phyloP scores from a whole-genome alignment of 2,329 filamentous ascomycete genomes.

The Aspergillus thermomutatus region DNA sequence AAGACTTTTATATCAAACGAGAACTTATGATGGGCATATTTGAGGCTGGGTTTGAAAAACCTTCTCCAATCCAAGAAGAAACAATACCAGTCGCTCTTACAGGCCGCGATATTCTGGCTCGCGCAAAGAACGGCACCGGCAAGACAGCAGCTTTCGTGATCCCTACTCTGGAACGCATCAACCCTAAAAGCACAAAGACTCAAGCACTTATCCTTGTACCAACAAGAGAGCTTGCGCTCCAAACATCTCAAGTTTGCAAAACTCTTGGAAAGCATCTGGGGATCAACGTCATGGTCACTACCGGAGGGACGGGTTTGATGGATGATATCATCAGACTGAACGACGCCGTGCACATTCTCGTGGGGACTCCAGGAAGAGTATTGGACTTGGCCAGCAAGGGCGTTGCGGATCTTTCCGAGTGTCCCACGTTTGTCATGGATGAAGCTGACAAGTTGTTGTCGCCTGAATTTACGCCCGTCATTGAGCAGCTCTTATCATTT shows the following conservation, averaged over 20 bases:
- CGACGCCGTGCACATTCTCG: conserved; percentile 94
- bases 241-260: conserved; percentile 99
- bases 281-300: conserved; percentile 99
- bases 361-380: conserved; percentile 94
- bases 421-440: conserved; percentile 98
- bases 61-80: conserved; percentile 98
- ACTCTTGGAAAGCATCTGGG: conserved; percentile 95
- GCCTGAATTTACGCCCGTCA: conserved; percentile 92
- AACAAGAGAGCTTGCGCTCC: conserved; percentile 92
- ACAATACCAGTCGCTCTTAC: conserved; percentile 95
- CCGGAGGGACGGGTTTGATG: conserved; percentile 88
- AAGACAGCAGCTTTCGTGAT: conserved; percentile 99
- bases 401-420: conserved; percentile 92
- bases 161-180: conserved; percentile 89
- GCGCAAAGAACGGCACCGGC: conserved; percentile 97
- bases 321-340: conserved; percentile 95
- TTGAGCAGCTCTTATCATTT: conserved; percentile 91
- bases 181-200: conserved; percentile 93
- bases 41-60: conserved; percentile 97
- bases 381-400: conserved; percentile 94
- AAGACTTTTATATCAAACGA: conserved; percentile 92
- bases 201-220: conserved; percentile 96
- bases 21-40: conserved; percentile 99
- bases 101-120: conserved; percentile 88
- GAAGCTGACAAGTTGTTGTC: conserved; percentile 98